Conservation (phyloP, 106 monocot genomes). For the Triglochin maritima region DNA sequence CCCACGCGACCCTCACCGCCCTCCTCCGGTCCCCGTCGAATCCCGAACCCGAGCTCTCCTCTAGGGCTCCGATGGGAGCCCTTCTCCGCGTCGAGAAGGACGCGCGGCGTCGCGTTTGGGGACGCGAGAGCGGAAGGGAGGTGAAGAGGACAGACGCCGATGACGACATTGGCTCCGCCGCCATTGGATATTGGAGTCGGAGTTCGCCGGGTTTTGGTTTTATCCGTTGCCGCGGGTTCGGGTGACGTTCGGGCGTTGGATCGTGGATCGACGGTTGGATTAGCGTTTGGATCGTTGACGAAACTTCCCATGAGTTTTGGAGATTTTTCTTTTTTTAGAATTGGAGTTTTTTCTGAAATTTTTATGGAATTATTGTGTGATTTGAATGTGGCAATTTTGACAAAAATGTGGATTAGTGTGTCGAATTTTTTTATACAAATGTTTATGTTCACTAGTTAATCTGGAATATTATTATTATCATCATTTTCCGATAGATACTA, state of each 20-base stretch:
- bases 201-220: background rate
- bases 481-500: no score
- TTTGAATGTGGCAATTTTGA: no score
- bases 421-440: no score
- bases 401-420: no score
- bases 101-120: constrained; percentile 21
- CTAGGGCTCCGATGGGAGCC: background rate
- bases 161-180: background rate
- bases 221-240: constrained; percentile 13
- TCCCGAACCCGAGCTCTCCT: constrained; percentile 9
- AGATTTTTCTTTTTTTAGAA: no score
- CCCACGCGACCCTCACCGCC: constrained; percentile 79
- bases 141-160: constrained; percentile 1
- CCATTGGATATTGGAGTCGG: background rate
- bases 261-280: background rate
- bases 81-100: background rate
- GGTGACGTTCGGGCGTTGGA: background rate
- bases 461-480: no score
- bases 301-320: background rate
- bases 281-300: background rate
- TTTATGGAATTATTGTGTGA: background rate
- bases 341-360: background rate
- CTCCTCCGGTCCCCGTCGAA: constrained; percentile 30
- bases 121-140: constrained; percentile 4
- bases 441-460: no score